These are phyloP conservation scores for Diaporthe vaccinii DNA, from an alignment of 2,329 filamentous ascomycete species.

Conservation along the genomic window DNA sequence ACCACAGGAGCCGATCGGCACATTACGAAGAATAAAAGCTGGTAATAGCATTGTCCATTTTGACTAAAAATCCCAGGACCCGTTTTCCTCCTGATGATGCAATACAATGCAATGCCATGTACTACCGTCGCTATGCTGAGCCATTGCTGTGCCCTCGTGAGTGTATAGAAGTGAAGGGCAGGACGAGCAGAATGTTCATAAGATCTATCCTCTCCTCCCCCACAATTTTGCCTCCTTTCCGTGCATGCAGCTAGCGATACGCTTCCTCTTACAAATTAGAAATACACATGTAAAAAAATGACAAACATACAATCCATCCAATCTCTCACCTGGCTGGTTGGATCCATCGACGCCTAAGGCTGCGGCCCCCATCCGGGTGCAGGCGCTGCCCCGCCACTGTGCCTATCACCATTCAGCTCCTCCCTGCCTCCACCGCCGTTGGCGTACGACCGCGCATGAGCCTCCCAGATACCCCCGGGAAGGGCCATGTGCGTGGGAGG, in stretches of 20 bases:
- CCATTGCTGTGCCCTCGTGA: not conserved
- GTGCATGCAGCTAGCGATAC: slow-evolving; percentile 8
- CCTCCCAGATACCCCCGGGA: not conserved
- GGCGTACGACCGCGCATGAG: slow-evolving; percentile 5
- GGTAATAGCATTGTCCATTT: not conserved
- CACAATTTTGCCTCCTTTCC: not conserved
- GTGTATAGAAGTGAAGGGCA: not conserved
- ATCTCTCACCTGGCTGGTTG: not conserved
- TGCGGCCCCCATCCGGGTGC: slow-evolving; percentile 30
- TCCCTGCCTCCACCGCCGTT: slow-evolving; percentile 21
- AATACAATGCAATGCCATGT: slow-evolving; percentile 32
- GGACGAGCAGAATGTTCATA: not conserved
- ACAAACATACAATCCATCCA: not conserved
- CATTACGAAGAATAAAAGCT: not conserved
- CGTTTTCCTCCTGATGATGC: slow-evolving; percentile 22
- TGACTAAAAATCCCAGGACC: not conserved
- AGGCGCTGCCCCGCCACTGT: not conserved
- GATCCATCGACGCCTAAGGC: not conserved
- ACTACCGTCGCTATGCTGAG: slow-evolving; percentile 35
- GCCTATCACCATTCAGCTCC: slow-evolving; percentile 15
- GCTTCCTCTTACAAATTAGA: slow-evolving; percentile 11
- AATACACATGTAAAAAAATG: not conserved
- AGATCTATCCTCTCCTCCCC: not conserved
- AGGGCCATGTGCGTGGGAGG: slow-evolving; percentile 4
- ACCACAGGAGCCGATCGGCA: not conserved